Percentiles rank a stretch among this genome's conserved stretches.
phyloP scores from a whole-genome alignment of 1,284 basidiomycete species.

The Ustilago lituana region DNA sequence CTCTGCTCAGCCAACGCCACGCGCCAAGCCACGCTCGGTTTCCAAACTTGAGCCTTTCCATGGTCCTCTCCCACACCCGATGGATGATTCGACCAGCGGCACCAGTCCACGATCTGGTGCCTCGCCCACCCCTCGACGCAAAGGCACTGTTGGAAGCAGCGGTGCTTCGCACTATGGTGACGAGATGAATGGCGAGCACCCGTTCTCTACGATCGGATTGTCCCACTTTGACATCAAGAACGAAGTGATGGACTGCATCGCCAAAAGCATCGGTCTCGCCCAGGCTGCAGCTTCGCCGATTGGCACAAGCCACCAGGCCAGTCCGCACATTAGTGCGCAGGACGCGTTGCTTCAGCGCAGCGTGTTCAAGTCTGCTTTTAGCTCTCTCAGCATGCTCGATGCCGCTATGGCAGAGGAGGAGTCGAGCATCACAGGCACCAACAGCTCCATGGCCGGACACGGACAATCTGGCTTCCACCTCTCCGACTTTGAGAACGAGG shows the following conservation, averaged over 20 bases:
- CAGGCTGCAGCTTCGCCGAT: constrained; percentile 72
- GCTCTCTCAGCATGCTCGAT: constrained; percentile 77
- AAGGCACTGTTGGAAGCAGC: constrained; percentile 6
- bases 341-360: constrained; percentile 47
- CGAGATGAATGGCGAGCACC: constrained; percentile 23
- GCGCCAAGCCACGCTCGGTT: constrained; percentile 31
- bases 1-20: constrained; percentile 43
- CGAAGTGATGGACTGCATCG: constrained; percentile 95
- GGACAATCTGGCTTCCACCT: constrained; percentile 39
- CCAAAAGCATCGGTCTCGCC: constrained; percentile 93
- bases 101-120: constrained; percentile 22
- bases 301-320: constrained; percentile 66
- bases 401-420: constrained; percentile 66
- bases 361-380: constrained; percentile 82
- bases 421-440: constrained; percentile 51
- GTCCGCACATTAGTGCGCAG: constrained; percentile 50
- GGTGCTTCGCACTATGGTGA: constrained; percentile 4
- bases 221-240: constrained; percentile 88
- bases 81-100: constrained; percentile 30
- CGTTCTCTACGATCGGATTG: constrained; percentile 41
- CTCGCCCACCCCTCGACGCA: constrained; percentile 21
- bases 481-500: constrained; percentile 85
- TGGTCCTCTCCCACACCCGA: constrained; percentile 35
- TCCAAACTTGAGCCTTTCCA: constrained; percentile 45
- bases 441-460: constrained; percentile 46